Evolutionary conservation across 768 basidiomycete species (phyloP), one percentile per base, ranked within the genome.

Genomic region (Boletus fagicola): DNA sequence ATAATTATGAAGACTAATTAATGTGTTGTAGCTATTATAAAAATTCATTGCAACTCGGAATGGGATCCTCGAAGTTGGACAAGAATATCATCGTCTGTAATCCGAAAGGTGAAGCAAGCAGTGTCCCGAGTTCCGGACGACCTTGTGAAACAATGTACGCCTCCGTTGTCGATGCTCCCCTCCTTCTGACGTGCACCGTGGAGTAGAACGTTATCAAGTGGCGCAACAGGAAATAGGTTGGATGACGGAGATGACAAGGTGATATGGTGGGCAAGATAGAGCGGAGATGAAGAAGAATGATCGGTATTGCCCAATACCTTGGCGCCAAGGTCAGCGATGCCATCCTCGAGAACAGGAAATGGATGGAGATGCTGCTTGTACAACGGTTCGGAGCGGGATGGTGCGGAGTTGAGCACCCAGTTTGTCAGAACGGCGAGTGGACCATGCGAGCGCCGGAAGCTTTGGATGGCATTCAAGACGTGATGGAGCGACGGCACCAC

Each of bases 391-490:
- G 63, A 39, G 44, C n/a, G 71, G 33, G 68, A 64, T 51, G 57
- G 31, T 36, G 54, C 52, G 15, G 65, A 46, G 45, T 70, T 68
- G 36, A 87, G 73, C 35, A 75, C 85, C 87, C 86, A 87, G 65
- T 84, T 87, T 8, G 86, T 84, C 42, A 90, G 60, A 51, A 85
- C 62, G 26, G 76, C 77, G 44, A 86, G 66, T 4, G 85, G 77
- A 2, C 74, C 68, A 63, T 86, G 80, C 5, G 78, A 78, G 20
- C 67, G 60, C 45, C 78, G 82, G 44, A 90, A 71, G 4, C 58
- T 60, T 24, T 81, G 73, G 36, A 92, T 67, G 16, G 82, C 78
- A 5, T 68, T 63, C 22, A 80, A 61, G 54, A 87, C 78, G 56
- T 80, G 76, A 10, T 76, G 74, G 22, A 85, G 70, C 18, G 80